Evolutionary conservation across 106 monocot genomes (phyloP).

Genomic region (Vanilla planifolia): DNA sequence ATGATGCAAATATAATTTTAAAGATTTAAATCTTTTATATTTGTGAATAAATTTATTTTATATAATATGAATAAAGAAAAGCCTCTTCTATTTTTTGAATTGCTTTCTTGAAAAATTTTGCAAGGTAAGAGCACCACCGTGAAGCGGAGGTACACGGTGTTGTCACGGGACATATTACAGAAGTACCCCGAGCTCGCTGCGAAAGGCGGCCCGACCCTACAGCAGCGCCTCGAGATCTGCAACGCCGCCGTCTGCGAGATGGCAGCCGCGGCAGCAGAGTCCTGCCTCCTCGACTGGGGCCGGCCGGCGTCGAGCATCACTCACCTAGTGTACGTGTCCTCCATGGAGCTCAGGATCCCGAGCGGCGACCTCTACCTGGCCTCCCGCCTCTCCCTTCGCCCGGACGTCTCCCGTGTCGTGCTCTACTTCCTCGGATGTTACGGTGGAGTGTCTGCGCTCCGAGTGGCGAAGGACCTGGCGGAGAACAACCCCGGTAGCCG

Average conservation of each 20-base stretch:
- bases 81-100: too few relatives aligned
- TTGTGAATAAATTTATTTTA: too few relatives aligned
- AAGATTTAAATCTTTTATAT: too few relatives aligned
- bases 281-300: constrained; percentile 50
- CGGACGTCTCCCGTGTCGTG: constrained; percentile 34
- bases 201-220: constrained; percentile 58
- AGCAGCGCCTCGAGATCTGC: constrained; percentile 57
- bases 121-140: constrained; percentile 91
- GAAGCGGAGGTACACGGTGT: constrained; percentile 67
- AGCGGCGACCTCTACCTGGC: constrained; percentile 79
- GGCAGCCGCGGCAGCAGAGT: constrained; percentile 30
- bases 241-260: constrained; percentile 56
- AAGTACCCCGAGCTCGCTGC: constrained; percentile 69
- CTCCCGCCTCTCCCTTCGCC: constrained; percentile 34
- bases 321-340: constrained; percentile 81
- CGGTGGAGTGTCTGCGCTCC: constrained; percentile 74
- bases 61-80: too few relatives aligned
- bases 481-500: constrained; percentile 91
- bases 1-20: too few relatives aligned
- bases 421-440: constrained; percentile 81
- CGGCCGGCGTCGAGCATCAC: constrained; percentile 58
- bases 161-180: constrained; percentile 56
- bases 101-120: too few relatives aligned
- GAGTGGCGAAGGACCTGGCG: constrained; percentile 79
- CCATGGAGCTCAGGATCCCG: constrained; percentile 67